phyloP scores from a whole-genome alignment of 2,329 filamentous ascomycete genomes.

The Penicillium sp. region DNA sequence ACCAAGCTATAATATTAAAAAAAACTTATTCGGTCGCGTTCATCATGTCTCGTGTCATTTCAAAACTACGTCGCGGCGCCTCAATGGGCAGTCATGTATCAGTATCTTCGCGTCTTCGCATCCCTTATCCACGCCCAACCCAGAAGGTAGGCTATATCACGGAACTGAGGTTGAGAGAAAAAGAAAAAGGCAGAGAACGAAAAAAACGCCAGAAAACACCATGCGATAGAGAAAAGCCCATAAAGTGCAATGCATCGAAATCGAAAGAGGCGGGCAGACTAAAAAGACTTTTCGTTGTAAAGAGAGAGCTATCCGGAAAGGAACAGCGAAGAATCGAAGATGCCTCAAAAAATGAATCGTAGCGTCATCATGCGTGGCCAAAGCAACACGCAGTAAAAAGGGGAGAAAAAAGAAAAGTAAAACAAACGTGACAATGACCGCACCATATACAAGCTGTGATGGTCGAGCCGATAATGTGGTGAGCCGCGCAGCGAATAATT shows the following conservation, averaged over 20 bases:
- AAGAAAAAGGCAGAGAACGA: slow-evolving; percentile 15
- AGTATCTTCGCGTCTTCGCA: slow-evolving; percentile 2
- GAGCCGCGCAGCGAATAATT: slow-evolving; percentile 7
- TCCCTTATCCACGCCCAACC: not conserved
- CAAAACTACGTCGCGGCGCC: slow-evolving; percentile 8
- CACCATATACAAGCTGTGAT: slow-evolving; percentile 7
- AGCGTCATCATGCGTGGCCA: slow-evolving; percentile 24
- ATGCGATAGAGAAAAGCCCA: slow-evolving; percentile 21
- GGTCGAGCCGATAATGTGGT: slow-evolving; percentile 16
- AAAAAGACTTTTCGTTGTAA: slow-evolving; percentile 23
- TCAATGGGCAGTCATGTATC: slow-evolving; percentile 10
- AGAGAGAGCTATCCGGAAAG: slow-evolving; percentile 11
- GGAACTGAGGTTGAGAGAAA: slow-evolving; percentile 14
- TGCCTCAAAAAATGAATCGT: slow-evolving; percentile 25
- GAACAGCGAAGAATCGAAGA: slow-evolving; percentile 25
- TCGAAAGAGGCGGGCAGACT: slow-evolving; percentile 20
- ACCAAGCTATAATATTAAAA: not conserved
- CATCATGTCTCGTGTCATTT: slow-evolving; percentile 12
- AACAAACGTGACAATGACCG: slow-evolving; percentile 10
- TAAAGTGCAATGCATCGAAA: slow-evolving; percentile 16
- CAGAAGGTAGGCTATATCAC: not conserved
- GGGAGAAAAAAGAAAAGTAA: slow-evolving; percentile 3
- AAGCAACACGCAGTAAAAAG: slow-evolving; percentile 2
- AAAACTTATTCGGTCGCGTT: not conserved
- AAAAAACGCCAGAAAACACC: slow-evolving; percentile 26